A percentile compares a stretch with the other conserved stretches of the same genome.
Conservation (phyloP, 345 rosid species). For the Arabidopsis arenosa region DNA sequence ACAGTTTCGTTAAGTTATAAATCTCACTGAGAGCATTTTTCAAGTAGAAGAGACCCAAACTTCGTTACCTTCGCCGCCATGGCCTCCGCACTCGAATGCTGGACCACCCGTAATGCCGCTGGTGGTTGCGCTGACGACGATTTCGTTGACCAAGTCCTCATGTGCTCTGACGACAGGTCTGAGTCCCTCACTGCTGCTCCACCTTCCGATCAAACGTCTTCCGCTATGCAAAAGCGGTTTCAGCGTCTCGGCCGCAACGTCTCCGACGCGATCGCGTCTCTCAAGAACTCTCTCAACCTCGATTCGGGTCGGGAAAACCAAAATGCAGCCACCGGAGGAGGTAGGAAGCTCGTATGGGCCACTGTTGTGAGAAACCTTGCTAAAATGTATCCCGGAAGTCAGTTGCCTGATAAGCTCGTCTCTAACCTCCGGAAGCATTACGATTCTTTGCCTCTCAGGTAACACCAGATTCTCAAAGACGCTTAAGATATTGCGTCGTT, state of each 20-base stretch:
- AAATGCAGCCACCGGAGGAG: conserved; percentile 47
- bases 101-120: conserved; percentile 72
- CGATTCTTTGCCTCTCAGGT: conserved; percentile 98
- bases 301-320: conserved; percentile 62
- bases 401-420: conserved; percentile 94
- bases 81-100: conserved; percentile 97
- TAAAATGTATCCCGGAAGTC: conserved; percentile 91
- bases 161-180: conserved; percentile 40
- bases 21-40: conserved; percentile 6
- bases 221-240: conserved; percentile 76
- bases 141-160: conserved; percentile 83
- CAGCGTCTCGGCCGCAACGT: conserved; percentile 86
- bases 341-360: conserved; percentile 84
- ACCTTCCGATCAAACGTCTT: conserved; percentile 45
- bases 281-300: conserved; percentile 80
- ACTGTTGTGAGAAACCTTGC: conserved; percentile 85
- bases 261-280: conserved; percentile 88
- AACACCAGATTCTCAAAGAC: neutral
- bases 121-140: conserved; percentile 65
- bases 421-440: conserved; percentile 90
- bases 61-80: conserved; percentile 48
- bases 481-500: conserved; percentile 22
- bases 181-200: conserved; percentile 27
- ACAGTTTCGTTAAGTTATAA: neutral
- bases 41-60: conserved; percentile 21